Evolutionary conservation across 768 basidiomycete genomes (phyloP).

Genomic region (Podaxis sp.): DNA sequence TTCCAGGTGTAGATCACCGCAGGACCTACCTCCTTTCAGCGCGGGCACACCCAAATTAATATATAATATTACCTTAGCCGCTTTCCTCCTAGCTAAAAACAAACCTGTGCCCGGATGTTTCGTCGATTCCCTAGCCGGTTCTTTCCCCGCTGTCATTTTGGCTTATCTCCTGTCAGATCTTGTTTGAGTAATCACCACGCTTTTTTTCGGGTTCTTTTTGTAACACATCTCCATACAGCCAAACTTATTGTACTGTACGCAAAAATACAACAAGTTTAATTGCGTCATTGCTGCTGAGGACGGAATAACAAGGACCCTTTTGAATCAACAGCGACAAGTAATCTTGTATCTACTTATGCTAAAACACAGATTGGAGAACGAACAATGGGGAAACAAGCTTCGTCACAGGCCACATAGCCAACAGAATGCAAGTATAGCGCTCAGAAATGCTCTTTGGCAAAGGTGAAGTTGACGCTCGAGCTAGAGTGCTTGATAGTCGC

Average conservation of each 20-base stretch:
- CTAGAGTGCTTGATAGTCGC: slow-evolving; percentile 59
- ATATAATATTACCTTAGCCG: not conserved
- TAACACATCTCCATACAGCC: not conserved
- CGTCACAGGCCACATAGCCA: not conserved
- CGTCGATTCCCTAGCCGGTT: not conserved
- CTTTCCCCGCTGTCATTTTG: not conserved
- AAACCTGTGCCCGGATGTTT: not conserved
- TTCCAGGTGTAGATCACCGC: not conserved
- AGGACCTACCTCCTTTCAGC: not conserved
- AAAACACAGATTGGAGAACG: not conserved
- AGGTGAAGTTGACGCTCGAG: slow-evolving; percentile 67
- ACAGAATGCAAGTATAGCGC: not conserved
- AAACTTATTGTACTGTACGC: slow-evolving; percentile 11
- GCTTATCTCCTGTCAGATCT: not conserved
- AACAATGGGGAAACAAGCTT: not conserved
- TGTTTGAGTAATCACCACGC: not conserved
- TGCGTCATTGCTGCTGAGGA: not conserved
- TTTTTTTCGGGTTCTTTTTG: not conserved
- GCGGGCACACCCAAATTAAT: not conserved
- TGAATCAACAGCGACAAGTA: not conserved
- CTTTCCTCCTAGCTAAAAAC: not conserved
- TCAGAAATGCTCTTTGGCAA: slow-evolving; percentile 62
- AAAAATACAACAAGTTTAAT: slow-evolving; percentile 29
- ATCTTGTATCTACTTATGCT: not conserved
- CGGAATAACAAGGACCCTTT: not conserved